Evolutionary conservation across 2,329 filamentous ascomycete genomes (phyloP), one percentile per base, ranked within the genome.

Genomic region (Penicillium sp.): DNA sequence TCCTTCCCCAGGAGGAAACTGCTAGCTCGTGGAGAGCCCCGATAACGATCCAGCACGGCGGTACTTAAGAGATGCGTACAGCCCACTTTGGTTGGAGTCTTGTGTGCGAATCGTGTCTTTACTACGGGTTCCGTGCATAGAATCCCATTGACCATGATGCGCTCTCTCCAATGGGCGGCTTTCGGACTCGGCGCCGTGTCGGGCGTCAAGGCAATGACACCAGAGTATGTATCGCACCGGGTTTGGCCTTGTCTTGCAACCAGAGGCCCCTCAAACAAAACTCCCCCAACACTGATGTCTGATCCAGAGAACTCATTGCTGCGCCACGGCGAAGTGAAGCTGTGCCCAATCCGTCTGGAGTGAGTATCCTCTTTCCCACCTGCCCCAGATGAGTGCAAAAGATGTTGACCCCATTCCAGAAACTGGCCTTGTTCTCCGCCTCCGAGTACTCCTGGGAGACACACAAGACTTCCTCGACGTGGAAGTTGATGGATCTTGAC

Each of bases 381-480:
- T 52, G 33, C 55, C 29, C 37, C 9, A 7, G n/a, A 28, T 44
- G 13, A 8, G 11, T 18, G 11, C 6, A 7, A 9, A 32, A 32
- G 28, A 5, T 32, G 28, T 29, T 52, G 35, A 54, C 29, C 12
- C 2, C 25, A 11, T 43, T 46, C 5, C 49, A 71, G 66, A 62
- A 66, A 53, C 60, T 73, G 29, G 76, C 74, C 1, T 51, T 78
- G 37, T 78, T 76, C 45, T 65, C 83, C 66, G 74, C 83, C 12
- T 87, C 85, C 0, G 82, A 84, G 1, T 95, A 95, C 67, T 90
- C 83, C 4, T 95, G 95, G 67, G 76, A 85, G 35, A 77, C 80
- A 0, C 88, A 94, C 64, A 76, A 76, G 40, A 85, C 84, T 63
- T 49, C 77, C 4, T 66, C 64, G 6, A 63, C 77, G 74, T 50